phyloP scores from a whole-genome alignment of 306 rosid species.

The Fragaria nilgerrensis region DNA sequence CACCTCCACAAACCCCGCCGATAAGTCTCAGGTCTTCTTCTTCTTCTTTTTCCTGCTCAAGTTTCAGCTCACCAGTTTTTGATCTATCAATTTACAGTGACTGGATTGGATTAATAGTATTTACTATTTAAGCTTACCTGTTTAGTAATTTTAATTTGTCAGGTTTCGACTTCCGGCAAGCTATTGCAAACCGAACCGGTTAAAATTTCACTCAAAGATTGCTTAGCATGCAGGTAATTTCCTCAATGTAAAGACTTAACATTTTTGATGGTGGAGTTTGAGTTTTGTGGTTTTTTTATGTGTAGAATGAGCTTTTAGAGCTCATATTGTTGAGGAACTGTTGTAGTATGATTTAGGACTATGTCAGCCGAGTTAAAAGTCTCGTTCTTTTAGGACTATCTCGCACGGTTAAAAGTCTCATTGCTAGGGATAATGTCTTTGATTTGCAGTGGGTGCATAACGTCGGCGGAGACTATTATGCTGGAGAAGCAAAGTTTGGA shows the following conservation, averaged over 20 bases:
- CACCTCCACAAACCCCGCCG: conserved; percentile 36
- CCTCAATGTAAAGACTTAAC: neutral
- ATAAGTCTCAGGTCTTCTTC: conserved; percentile 52
- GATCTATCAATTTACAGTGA: neutral
- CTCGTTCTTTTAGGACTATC: neutral
- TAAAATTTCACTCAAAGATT: conserved; percentile 90
- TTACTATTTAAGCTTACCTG: neutral
- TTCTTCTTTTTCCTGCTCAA: neutral
- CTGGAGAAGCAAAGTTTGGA: conserved; percentile 97
- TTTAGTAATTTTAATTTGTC: conserved; percentile 5
- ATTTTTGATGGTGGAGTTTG: neutral
- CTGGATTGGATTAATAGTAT: neutral
- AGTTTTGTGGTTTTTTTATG: neutral
- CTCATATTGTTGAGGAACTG: neutral
- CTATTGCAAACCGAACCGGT: conserved; percentile 74
- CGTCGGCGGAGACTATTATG: conserved; percentile 95
- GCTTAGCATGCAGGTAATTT: conserved; percentile 92
- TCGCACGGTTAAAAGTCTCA: neutral
- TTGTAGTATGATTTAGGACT: no score
- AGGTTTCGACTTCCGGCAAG: conserved; percentile 56
- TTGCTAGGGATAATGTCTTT: neutral
- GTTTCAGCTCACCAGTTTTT: neutral
- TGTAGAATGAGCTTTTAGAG: neutral
- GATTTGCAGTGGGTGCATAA: conserved; percentile 82
- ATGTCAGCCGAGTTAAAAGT: neutral